A percentile compares a stretch with the other conserved stretches of the same genome.
Conservation (phyloP, 257 asterid genomes). For the Scutellaria barbata region DNA sequence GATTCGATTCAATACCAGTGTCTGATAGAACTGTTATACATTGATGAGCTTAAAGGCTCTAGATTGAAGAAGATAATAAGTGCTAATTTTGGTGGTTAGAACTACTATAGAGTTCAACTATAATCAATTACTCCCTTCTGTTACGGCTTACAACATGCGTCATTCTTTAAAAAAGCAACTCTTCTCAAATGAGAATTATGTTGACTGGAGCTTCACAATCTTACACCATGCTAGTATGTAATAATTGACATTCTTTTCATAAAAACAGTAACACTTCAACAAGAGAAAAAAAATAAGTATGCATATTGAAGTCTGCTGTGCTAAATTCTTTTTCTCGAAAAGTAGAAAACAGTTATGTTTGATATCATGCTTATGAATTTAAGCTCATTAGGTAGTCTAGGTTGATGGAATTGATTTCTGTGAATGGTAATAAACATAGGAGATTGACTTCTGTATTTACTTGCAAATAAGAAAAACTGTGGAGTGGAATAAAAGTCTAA, state of each 20-base stretch:
- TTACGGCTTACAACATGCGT: not conserved
- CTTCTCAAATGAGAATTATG: not conserved
- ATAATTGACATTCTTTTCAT: not conserved
- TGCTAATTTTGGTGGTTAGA: not conserved
- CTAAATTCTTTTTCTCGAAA: not conserved
- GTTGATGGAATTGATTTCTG: not conserved
- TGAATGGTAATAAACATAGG: not conserved
- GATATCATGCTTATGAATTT: not conserved
- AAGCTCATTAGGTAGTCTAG: not conserved
- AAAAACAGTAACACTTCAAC: slow-evolving; percentile 3
- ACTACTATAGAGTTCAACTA: not conserved
- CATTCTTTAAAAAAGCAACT: not conserved
- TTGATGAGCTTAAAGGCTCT: slow-evolving; percentile 11
- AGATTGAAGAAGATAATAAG: not conserved
- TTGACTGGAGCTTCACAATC: not conserved
- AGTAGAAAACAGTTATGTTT: not conserved
- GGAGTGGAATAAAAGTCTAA: not conserved
- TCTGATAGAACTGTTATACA: not conserved
- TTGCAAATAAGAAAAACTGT: not conserved
- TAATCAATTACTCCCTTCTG: not conserved
- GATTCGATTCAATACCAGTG: slow-evolving; percentile 1
- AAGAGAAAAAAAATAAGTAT: not conserved
- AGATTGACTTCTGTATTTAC: not conserved
- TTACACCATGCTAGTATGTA: slow-evolving; percentile 2
- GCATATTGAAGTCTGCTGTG: not conserved